Conservation (phyloP, 495 filamentous ascomycete genomes). For the Articulospora tetracladia region DNA sequence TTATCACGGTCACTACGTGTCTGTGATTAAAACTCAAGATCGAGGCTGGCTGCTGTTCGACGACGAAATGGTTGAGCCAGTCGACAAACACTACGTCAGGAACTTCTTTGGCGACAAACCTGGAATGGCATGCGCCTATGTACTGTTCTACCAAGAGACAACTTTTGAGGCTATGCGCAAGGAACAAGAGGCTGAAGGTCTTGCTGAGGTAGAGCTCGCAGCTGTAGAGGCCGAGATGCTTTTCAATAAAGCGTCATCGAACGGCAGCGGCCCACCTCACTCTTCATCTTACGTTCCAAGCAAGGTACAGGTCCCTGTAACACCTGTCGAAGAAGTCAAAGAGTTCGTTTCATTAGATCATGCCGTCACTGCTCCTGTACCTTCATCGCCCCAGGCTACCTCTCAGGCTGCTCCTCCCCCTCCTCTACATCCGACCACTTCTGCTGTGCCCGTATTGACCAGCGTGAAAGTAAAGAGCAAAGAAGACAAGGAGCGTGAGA, state of each 20-base stretch:
- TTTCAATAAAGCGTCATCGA: constrained; percentile 37
- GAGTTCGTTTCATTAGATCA: constrained; percentile 52
- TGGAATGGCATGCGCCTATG: constrained; percentile 90
- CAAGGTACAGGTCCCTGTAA: constrained; percentile 25
- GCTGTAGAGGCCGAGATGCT: constrained; percentile 50
- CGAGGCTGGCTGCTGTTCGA: constrained; percentile 95
- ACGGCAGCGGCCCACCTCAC: constrained; percentile 28
- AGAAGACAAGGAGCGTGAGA: constrained; percentile 48
- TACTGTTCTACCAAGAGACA: constrained; percentile 96
- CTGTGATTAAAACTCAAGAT: constrained; percentile 96
- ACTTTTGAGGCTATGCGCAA: constrained; percentile 81
- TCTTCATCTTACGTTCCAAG: constrained; percentile 27
- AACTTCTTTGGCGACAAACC: constrained; percentile 97
- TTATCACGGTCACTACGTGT: constrained; percentile 96
- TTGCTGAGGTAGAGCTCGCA: constrained; percentile 57
- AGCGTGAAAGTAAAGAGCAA: constrained; percentile 43
- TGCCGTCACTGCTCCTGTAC: constrained; percentile 55
- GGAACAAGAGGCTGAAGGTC: constrained; percentile 77
- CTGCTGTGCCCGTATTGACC: constrained; percentile 20
- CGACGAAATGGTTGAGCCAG: constrained; percentile 97
- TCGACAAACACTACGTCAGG: constrained; percentile 92
- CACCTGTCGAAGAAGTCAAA: constrained; percentile 45
- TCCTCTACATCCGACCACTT: not conserved
- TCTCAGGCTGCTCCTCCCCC: constrained; percentile 5
- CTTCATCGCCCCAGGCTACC: constrained; percentile 16